Evolutionary conservation across 441 rosid genomes (phyloP), one percentile per base, ranked within the genome.

Genomic region (Populus hybrid): DNA sequence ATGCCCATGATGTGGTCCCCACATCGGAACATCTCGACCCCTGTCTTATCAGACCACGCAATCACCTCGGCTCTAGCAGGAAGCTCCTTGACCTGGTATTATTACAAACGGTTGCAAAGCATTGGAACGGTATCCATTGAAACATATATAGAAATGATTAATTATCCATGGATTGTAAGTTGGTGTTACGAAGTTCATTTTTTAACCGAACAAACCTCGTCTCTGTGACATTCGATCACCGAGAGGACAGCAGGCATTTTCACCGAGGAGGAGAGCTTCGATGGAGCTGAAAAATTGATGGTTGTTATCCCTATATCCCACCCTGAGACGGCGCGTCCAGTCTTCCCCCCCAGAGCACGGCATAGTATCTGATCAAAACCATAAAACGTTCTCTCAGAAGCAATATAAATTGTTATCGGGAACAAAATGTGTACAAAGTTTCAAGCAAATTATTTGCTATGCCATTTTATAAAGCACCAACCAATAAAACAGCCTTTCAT

Each of bases 1-100:
- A 92, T 87, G 42, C 96, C 96, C 96, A 92, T 82, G 57, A 90
- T 79, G 78, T 92, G 92, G 32, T 87, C 85, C 26, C 88, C 93
- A 69, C 70, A 89, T 75, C 26, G 82, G 57, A 90, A 89, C 88
- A 90, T 89, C 84, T 92, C 96, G 2, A 92, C 78, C 36, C 88
- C 89, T 0, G 96, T 90, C 76, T 83, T 84, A 18, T 81, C 84
- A 0, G 96, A 92, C 85, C 84, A 73, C 1, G 87, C 96, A 2
- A 92, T 67, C 81, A 85, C 84, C 84, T 88, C 93, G 4, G 88
- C 94, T 26, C 82, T 72, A 1, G 85, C 81, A 9, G 96, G 96
- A 6, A 89, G 89, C 65, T 86, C 89, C 46, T 71, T 40, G 16
- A 91, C 86, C 94, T 91, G 50, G 68, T 2, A 3, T 38, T 14